Evolutionary conservation across 352 stramenopile species (phyloP), one percentile per base, ranked within the genome.

Genomic region (Globisporangium heterothallicum): DNA sequence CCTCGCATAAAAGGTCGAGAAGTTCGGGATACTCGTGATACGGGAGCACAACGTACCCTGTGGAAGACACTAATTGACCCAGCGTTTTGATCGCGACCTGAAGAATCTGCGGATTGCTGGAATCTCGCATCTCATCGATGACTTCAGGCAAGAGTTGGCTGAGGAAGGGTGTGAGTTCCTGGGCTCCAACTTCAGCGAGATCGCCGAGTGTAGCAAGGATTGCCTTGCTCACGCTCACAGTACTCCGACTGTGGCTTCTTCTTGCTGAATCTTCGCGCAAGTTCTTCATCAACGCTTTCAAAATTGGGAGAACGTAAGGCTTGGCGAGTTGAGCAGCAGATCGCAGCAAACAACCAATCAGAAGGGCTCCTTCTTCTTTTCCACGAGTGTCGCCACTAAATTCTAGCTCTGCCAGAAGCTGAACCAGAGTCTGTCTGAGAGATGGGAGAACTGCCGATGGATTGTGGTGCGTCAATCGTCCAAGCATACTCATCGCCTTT

Each of bases 211-310:
- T 94, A 34, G 78, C 82, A 14, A 92, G 61, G 18, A 94, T 91
- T 30, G 84, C 82, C 61, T 88, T 88, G 68, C 83, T 94, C 32
- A 93, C 80, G 32, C 70, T 86, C 27, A 91, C 61, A 0, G 74
- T 94, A 32, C 81, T 91, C 36, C 77, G 73, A 52, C 77, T 90
- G 38, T 83, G 79, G 34, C 70, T 83, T 29, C 80, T 70, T 14
- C 68, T 58, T 25, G 74, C 79, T 3, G 82, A 89, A 40, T 94
- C 84, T 68, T 92, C 77, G 18, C 84, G 80, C 27, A 94, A 43
- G 55, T 94, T 94, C 53, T 93, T 90, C 78, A 93, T 93, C 38
- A 94, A 58, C 18, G 84, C 84, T 32, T 84, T 83, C 18, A 94
- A 52, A 46, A 92, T 94, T 18, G 84, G 84, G 6, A 94, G 68